Evolutionary conservation across 2,329 filamentous ascomycete species (phyloP).

Genomic region (Penicillium sp.): DNA sequence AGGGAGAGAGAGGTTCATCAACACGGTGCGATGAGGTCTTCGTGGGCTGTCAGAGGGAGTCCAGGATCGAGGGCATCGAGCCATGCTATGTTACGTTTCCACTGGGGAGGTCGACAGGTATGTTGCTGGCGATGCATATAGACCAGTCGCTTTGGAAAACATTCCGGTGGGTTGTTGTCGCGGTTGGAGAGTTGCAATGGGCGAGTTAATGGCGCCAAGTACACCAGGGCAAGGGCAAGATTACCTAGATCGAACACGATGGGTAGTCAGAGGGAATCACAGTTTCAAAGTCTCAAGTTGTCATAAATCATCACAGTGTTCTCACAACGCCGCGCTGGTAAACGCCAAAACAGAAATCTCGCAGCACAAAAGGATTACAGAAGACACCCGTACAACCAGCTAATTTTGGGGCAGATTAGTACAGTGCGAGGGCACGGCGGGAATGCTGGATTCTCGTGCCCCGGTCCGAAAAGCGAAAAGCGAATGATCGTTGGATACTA

Average conservation of each 20-base stretch:
- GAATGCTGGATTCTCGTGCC: not conserved
- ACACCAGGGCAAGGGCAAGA: not conserved
- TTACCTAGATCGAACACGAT: conserved; percentile 2
- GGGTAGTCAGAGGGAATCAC: conserved; percentile 4
- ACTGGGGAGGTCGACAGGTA: too few relatives aligned
- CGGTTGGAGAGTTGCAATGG: not conserved
- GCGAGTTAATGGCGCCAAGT: not conserved
- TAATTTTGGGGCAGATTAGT: conserved; percentile 9
- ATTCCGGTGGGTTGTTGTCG: not conserved
- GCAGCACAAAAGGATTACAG: not conserved
- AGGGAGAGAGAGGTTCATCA: too few relatives aligned
- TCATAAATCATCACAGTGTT: conserved; percentile 4
- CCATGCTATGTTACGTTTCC: too few relatives aligned
- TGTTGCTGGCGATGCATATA: not conserved
- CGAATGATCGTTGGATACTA: not conserved
- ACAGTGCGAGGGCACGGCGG: not conserved
- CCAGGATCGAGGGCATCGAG: too few relatives aligned
- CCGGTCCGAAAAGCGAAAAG: not conserved
- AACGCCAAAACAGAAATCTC: not conserved
- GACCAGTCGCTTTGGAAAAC: not conserved
- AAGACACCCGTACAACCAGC: not conserved
- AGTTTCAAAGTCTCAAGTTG: not conserved
- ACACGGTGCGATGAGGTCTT: too few relatives aligned
- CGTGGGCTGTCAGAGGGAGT: too few relatives aligned
- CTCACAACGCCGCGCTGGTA: conserved; percentile 1